A percentile compares a stretch with the other conserved stretches of the same genome.
phyloP scores from a whole-genome alignment of 257 asterid genomes.

The Ocimum tenuiflorum region DNA sequence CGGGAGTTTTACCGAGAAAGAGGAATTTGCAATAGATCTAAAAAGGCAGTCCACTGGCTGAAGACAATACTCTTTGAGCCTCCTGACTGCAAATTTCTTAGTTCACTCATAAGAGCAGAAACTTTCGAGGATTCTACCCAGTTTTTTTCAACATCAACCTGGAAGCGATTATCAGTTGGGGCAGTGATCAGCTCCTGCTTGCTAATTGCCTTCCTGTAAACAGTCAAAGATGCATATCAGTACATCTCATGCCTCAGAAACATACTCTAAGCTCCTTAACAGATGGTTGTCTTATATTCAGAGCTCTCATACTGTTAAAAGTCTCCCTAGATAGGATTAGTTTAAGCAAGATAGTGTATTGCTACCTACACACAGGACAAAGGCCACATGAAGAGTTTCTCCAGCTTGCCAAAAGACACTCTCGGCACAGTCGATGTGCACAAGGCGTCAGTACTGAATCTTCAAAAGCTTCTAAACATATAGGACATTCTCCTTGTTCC shows the following conservation, averaged over 20 bases:
- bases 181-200: slow-evolving; percentile 90
- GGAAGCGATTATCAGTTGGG: slow-evolving; percentile 88
- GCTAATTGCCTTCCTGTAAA: slow-evolving; percentile 55
- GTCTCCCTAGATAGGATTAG: not conserved
- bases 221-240: slow-evolving; percentile 13
- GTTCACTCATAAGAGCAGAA: slow-evolving; percentile 71
- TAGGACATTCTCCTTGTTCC: slow-evolving; percentile 92
- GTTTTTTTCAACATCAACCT: slow-evolving; percentile 69
- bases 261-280: slow-evolving; percentile 1
- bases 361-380: slow-evolving; percentile 98
- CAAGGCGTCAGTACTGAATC: slow-evolving; percentile 98
- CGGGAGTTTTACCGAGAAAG: slow-evolving; percentile 57
- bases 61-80: slow-evolving; percentile 88
- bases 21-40: slow-evolving; percentile 90
- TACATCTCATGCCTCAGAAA: not conserved
- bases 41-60: slow-evolving; percentile 98
- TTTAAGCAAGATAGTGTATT: slow-evolving; percentile 13
- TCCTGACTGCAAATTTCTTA: slow-evolving; percentile 34
- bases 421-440: slow-evolving; percentile 94
- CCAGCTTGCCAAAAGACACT: slow-evolving; percentile 95
- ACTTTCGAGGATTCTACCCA: slow-evolving; percentile 95
- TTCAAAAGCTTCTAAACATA: slow-evolving; percentile 96
- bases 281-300: not conserved
- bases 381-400: slow-evolving; percentile 62
- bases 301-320: not conserved